Evolutionary conservation across 352 stramenopile genomes (phyloP).

Genomic region (Phytophthora ramorum): DNA sequence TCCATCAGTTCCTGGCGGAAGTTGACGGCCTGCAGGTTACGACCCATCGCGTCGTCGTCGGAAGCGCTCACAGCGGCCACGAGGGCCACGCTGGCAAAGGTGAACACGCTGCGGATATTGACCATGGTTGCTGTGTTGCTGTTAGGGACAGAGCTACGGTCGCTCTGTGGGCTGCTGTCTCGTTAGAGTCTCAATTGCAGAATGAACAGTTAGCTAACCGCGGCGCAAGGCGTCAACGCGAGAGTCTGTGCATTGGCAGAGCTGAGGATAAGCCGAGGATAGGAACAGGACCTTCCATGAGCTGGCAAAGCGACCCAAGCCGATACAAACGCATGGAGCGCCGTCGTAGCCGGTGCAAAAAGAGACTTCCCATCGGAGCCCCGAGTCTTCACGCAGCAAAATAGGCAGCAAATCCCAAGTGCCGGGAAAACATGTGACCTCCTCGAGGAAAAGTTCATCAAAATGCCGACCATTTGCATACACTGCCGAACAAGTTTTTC

Average conservation of each 20-base stretch:
- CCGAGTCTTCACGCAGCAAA: slow-evolving; percentile 12
- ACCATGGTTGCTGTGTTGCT: slow-evolving; percentile 25
- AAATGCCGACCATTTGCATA: too few species aligned
- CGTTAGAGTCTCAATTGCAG: slow-evolving; percentile 28
- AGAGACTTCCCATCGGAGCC: slow-evolving; percentile 24
- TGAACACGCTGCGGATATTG: slow-evolving; percentile 19
- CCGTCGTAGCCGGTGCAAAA: slow-evolving; percentile 28
- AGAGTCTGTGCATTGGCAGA: slow-evolving; percentile 23
- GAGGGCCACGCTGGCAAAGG: slow-evolving; percentile 19
- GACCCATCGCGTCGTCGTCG: slow-evolving; percentile 14
- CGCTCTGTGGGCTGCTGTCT: slow-evolving; percentile 25
- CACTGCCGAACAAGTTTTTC: not conserved
- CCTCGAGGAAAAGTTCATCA: not conserved
- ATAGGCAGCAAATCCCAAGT: slow-evolving; percentile 18
- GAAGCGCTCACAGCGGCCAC: slow-evolving; percentile 20
- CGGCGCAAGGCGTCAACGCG: slow-evolving; percentile 1
- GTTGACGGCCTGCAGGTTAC: slow-evolving; percentile 44
- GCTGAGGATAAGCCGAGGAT: slow-evolving; percentile 42
- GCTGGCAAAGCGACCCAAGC: slow-evolving; percentile 11
- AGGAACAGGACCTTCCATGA: slow-evolving; percentile 31
- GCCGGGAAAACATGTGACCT: slow-evolving; percentile 19
- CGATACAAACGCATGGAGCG: slow-evolving; percentile 36
- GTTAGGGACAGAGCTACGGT: slow-evolving; percentile 26
- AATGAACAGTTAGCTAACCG: slow-evolving; percentile 36
- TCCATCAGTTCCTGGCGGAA: slow-evolving; percentile 52